Conservation (phyloP, 169 alveolate genomes). For the Eimeria acervulina region DNA sequence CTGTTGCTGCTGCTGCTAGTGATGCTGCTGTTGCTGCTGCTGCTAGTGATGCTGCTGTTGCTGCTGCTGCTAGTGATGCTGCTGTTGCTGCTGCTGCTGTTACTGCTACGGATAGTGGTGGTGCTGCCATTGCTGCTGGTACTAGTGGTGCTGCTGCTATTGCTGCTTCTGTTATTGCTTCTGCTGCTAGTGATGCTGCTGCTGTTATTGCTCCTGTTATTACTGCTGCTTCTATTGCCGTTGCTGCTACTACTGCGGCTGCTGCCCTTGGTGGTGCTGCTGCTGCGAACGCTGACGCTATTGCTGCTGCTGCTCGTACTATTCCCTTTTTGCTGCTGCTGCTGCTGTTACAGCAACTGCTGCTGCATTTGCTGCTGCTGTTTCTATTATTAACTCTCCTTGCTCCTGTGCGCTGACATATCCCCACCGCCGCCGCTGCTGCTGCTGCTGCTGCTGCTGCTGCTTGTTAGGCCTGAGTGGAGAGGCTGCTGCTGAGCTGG, state of each 20-base stretch:
- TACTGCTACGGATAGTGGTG: not conserved
- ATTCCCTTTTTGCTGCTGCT: too few species aligned
- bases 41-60: not conserved
- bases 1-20: too few species aligned
- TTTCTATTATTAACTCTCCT: too few species aligned
- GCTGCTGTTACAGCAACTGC: not conserved
- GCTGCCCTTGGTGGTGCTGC: not conserved
- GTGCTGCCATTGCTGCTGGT: not conserved
- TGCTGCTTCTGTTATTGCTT: not conserved
- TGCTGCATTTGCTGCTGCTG: not conserved
- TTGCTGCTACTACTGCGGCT: not conserved
- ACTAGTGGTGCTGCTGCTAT: not conserved
- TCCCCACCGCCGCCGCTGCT: not conserved
- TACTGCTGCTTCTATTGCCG: too few species aligned
- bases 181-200: not conserved
- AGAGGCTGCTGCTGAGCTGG: not conserved
- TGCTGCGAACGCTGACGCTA: too few species aligned
- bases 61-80: too few species aligned
- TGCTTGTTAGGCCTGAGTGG: not conserved
- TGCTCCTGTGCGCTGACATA: too few species aligned
- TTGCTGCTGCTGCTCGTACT: too few species aligned
- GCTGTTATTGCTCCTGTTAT: too few species aligned
- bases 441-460: constrained; percentile 9
- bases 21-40: not conserved
- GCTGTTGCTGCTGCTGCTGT: too few species aligned